Evolutionary conservation across 805 yeast species (phyloP).

Genomic region (Soucietia sequanensis): DNA sequence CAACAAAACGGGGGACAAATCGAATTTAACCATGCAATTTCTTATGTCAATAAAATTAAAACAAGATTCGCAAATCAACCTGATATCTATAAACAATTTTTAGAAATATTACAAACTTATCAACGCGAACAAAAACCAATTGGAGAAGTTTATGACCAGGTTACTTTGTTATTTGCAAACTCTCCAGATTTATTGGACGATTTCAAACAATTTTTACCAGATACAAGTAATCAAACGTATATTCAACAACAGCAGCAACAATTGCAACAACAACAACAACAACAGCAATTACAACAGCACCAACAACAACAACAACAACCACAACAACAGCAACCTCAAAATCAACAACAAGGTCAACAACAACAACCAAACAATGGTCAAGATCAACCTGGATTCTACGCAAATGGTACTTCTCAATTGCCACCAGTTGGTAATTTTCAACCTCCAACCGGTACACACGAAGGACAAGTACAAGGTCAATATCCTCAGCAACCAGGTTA

Average conservation of each 20-base stretch:
- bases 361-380: conserved; percentile 10
- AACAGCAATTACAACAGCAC: conserved; percentile 15
- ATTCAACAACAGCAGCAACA: conserved; percentile 22
- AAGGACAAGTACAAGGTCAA: conserved; percentile 3
- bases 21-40: conserved; percentile 95
- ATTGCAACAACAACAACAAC: conserved; percentile 17
- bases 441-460: conserved; percentile 48
- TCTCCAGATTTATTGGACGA: conserved; percentile 95
- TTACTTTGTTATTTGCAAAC: conserved; percentile 80
- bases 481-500: conserved; percentile 2
- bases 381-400: conserved; percentile 21
- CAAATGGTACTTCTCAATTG: conserved; percentile 48
- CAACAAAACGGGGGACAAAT: conserved; percentile 62
- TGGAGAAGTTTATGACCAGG: conserved; percentile 92
- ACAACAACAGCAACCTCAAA: conserved; percentile 12
- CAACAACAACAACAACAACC: conserved; percentile 13
- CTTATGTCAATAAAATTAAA: conserved; percentile 93
- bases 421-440: conserved; percentile 92
- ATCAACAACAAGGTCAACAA: conserved; percentile 13
- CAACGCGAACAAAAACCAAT: conserved; percentile 96
- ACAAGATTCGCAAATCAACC: conserved; percentile 92
- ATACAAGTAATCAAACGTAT: conserved; percentile 48
- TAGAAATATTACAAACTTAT: conserved; percentile 93
- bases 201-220: conserved; percentile 93
- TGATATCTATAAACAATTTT: conserved; percentile 89